Base-by-base conservation (phyloP, 1,284 basidiomycete species). In the Ceratobasidium sp. region DNA sequence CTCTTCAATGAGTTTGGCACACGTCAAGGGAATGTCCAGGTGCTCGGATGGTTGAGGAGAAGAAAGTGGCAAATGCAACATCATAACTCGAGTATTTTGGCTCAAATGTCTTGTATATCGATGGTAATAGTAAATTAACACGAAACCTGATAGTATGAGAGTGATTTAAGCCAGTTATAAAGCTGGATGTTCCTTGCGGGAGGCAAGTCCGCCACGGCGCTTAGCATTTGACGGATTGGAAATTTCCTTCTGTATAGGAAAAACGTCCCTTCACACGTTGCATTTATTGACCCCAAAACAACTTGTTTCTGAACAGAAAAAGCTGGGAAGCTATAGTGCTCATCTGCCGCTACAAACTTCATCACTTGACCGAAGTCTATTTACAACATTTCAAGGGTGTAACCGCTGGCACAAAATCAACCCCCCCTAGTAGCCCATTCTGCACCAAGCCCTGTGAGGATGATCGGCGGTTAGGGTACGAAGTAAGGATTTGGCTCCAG, bases 181-280 rank as follows among this genome's bases (percentile, higher is more conserved):
- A 43, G 58, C 24, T n/a, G 39, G 27, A 61, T 61, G 8, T 37
- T 27, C 19, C 39, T 43, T n/a, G 39, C 39, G 31, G n/a, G 14
- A 41, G 39, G 19, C 58, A 43, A 19, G 37, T 43, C 22, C 39
- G 58, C 58, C 58, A 61, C 39, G 58, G 58, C 39, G 58, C 58
- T 61, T 61, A 43, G 39, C 22, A 37, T 61, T 61, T 61, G 58
- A 61, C 43, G n/a, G 58, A 61, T 61, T 61, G 58, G 2, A 61
- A 61, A 61, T 61, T 43, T 4, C 14, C 5, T 1, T 43, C 43
- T 16, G 22, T 37, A 7, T 27, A 43, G 39, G 27, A 27, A 61
- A 61, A 61, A 5, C 39, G n/a, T 43, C 7, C 58, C 24, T 13
- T 61, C 24, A n/a, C 58, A 11, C 58, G 39, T 43, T 27, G 58